phyloP scores from a whole-genome alignment of 2,329 filamentous ascomycete species.

The Trichoderma sp. region DNA sequence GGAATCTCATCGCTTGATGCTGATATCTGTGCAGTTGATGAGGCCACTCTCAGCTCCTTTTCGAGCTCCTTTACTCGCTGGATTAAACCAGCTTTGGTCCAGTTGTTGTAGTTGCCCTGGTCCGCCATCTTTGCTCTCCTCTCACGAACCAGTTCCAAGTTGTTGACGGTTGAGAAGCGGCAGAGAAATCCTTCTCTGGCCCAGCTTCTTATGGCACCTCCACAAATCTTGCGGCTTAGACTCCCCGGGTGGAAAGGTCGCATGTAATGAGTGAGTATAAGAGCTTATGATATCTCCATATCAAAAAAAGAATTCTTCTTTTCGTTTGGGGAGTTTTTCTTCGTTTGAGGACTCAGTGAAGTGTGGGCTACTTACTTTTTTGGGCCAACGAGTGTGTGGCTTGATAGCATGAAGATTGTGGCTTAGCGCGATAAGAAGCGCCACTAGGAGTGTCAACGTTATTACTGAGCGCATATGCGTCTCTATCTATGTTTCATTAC shows the following conservation, averaged over 20 bases:
- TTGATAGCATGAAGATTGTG: slow-evolving; percentile 1
- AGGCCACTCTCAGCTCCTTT: slow-evolving; percentile 57
- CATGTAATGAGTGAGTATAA: slow-evolving; percentile 35
- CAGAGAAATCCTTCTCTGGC: slow-evolving; percentile 15
- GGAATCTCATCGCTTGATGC: neutral
- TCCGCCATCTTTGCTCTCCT: slow-evolving; percentile 37
- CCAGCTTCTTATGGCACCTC: slow-evolving; percentile 31
- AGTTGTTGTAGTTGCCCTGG: slow-evolving; percentile 61
- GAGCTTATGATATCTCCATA: neutral
- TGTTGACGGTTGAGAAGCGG: slow-evolving; percentile 27
- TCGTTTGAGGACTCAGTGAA: neutral
- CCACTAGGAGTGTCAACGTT: slow-evolving; percentile 7
- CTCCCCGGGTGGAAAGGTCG: slow-evolving; percentile 34
- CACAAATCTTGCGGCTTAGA: slow-evolving; percentile 36
- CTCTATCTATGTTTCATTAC: neutral
- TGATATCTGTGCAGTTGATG: neutral
- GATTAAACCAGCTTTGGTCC: slow-evolving; percentile 71
- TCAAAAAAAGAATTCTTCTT: neutral
- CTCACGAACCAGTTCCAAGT: slow-evolving; percentile 2
- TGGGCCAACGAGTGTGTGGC: slow-evolving; percentile 7
- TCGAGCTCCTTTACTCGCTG: slow-evolving; percentile 71
- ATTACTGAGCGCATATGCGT: neutral
- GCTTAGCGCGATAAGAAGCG: slow-evolving; percentile 22
- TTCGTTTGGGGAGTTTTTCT: neutral
- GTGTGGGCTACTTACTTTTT: neutral